These are phyloP conservation scores for Liquidambar formosana DNA, from an alignment of 164 flowering plant genomes.

Conservation along the genomic window DNA sequence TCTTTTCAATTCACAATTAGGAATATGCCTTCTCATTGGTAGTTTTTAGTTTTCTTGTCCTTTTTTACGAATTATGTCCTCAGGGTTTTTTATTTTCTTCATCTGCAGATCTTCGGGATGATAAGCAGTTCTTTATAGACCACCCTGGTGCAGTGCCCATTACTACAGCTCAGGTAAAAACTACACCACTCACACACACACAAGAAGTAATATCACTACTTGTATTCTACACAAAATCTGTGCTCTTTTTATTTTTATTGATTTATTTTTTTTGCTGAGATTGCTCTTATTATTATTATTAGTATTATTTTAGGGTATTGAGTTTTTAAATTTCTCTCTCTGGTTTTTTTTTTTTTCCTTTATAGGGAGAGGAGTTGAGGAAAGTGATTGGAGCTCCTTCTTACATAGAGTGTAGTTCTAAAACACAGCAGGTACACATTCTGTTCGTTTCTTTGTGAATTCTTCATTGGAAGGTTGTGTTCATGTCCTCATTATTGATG, in stretches of 20 bases:
- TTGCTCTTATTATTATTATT: too few species aligned
- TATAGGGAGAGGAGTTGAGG: conserved; percentile 68
- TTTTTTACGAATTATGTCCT: too few species aligned
- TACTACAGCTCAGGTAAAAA: conserved; percentile 50
- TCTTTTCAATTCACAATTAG: too few species aligned
- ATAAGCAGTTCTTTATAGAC: conserved; percentile 52
- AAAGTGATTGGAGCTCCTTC: conserved; percentile 62
- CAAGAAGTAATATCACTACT: background rate
- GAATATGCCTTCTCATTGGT: too few species aligned
- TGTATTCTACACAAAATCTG: background rate
- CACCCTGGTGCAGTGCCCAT: conserved; percentile 66
- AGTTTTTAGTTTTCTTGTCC: too few species aligned
- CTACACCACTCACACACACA: too few species aligned
- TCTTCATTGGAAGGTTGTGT: background rate
- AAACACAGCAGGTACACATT: conserved; percentile 61
- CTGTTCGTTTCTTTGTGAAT: background rate
- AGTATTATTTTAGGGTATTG: background rate
- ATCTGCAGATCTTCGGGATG: conserved; percentile 58
- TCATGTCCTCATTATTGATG: background rate
- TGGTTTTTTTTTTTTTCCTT: background rate
- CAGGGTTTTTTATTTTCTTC: too few species aligned
- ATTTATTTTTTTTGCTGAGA: too few species aligned
- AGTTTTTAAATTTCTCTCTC: background rate
- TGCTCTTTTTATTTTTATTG: background rate
- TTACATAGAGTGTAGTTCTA: conserved; percentile 73